These are phyloP conservation scores for Thelonectria olida DNA, from an alignment of 2,329 filamentous ascomycete species.

Conservation along the genomic window DNA sequence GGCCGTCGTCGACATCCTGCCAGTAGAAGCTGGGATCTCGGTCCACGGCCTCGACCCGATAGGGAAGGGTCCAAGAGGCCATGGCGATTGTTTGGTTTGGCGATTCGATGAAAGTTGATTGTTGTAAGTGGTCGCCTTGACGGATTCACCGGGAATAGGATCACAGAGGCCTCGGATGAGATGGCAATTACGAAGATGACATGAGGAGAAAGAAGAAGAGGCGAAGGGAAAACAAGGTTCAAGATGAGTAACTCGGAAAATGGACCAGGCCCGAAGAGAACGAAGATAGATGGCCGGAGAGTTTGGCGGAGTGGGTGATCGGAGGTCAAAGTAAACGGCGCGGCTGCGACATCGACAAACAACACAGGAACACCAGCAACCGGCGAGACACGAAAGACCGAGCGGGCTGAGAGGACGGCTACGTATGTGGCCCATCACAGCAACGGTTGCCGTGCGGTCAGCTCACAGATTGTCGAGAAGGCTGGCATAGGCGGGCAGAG, in stretches of 20 bases:
- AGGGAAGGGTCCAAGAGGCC: constrained; percentile 49
- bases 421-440: constrained; percentile 36
- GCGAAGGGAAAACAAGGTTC: constrained; percentile 37
- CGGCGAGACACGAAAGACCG: constrained; percentile 31
- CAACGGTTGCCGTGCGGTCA: constrained; percentile 34
- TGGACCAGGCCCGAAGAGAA: constrained; percentile 31
- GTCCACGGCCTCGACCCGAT: constrained; percentile 46
- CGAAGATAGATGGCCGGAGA: constrained; percentile 29
- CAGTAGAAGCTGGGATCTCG: constrained; percentile 48
- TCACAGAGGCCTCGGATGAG: constrained; percentile 30
- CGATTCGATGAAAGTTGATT: constrained; percentile 11
- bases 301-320: constrained; percentile 29
- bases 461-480: background rate
- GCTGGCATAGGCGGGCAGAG: constrained; percentile 9
- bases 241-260: constrained; percentile 33
- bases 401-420: constrained; percentile 20
- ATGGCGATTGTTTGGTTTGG: constrained; percentile 34
- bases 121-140: constrained; percentile 19
- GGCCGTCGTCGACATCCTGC: constrained; percentile 44
- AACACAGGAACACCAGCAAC: constrained; percentile 32
- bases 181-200: constrained; percentile 31
- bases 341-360: constrained; percentile 25
- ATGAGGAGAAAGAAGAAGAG: constrained; percentile 29
- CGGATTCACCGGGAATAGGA: too few species aligned
- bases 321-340: constrained; percentile 33